Evolutionary conservation across 1,284 basidiomycete species (phyloP), one percentile per base, ranked within the genome.

Genomic region (Heterobasidion occidentale): DNA sequence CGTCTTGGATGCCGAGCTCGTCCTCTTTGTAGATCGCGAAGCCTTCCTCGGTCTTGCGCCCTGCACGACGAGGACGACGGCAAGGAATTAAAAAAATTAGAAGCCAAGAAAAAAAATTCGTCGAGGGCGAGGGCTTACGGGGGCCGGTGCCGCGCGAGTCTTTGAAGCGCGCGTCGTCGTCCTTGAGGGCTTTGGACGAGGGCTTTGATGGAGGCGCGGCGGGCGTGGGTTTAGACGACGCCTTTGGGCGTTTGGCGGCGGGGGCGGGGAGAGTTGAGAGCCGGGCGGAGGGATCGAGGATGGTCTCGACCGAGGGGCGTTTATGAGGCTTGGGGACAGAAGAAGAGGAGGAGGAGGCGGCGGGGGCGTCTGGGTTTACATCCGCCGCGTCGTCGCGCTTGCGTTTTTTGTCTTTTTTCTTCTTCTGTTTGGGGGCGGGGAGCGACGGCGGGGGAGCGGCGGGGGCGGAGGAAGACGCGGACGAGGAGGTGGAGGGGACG

Each of bases 1-100:
- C 77, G 55, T 81, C 76, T 55, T 77, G 74, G 59, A 95, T 89
- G 12, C 85, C 82, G 11, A 95, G 79, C 63, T 94, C 92, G 62
- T 87, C 88, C 69, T 93, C 92, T 68, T 92, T 94, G 71, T 87
- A 95, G 42, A 95, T 83, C 36, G 75, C 69, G 74, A 81, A 94
- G 0, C 92, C 93, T 68, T 95, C 92, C 59, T 89, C 89, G 0
- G 92, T 95, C 70, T 78, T 87, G 44, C 82, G 81, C 58, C 90
- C 92, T 93, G 66, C 53, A 51, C 48, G 12, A 27, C 27, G 27
- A 56, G 55, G 64, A 59, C 45, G 34, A 56, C 15, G 7, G 33
- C 27, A 46, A 44, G 15, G n/a, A n/a, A n/a, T n/a, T n/a, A 11
- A 36, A 33, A 51, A 55, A 9, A 56, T 53, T 56, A 12, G 45